Conservation (phyloP, 2,329 filamentous ascomycete genomes). For the Monosporascus sp. region DNA sequence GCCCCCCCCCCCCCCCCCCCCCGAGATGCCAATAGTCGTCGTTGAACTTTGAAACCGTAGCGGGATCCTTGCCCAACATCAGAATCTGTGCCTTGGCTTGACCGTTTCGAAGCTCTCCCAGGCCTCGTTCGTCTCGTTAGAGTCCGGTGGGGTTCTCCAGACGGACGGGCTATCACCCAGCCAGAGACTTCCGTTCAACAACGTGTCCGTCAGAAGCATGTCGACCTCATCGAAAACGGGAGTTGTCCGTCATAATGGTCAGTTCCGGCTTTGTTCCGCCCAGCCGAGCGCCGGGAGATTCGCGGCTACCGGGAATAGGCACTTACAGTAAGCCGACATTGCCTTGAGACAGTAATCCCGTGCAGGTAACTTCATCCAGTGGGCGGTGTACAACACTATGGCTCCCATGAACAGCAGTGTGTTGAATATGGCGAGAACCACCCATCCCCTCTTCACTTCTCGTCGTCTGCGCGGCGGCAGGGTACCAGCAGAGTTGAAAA, state of each 20-base stretch:
- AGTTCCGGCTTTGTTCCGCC: not conserved
- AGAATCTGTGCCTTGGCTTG: conserved; percentile 18
- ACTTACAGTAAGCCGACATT: conserved; percentile 11
- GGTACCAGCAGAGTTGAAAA: too few relatives aligned
- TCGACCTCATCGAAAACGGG: conserved; percentile 11
- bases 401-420: conserved; percentile 2
- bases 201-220: conserved; percentile 4
- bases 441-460: not conserved
- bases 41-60: conserved; percentile 19
- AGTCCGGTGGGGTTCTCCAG: conserved; percentile 7
- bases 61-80: conserved; percentile 27
- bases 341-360: conserved; percentile 8
- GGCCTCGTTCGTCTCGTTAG: conserved; percentile 4
- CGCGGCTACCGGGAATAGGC: not conserved
- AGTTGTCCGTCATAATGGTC: conserved; percentile 2
- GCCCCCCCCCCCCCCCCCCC: too few relatives aligned
- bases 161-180: conserved; percentile 6
- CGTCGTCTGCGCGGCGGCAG: too few relatives aligned
- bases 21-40: conserved; percentile 27
- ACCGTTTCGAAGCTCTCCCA: conserved; percentile 10
- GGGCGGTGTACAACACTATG: conserved; percentile 4
- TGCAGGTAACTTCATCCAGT: conserved; percentile 6
- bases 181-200: conserved; percentile 12
- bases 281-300: not conserved
- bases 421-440: conserved; percentile 5